Conservation (phyloP, 2,329 filamentous ascomycete genomes). For the Arthrinium phaeospermum region DNA sequence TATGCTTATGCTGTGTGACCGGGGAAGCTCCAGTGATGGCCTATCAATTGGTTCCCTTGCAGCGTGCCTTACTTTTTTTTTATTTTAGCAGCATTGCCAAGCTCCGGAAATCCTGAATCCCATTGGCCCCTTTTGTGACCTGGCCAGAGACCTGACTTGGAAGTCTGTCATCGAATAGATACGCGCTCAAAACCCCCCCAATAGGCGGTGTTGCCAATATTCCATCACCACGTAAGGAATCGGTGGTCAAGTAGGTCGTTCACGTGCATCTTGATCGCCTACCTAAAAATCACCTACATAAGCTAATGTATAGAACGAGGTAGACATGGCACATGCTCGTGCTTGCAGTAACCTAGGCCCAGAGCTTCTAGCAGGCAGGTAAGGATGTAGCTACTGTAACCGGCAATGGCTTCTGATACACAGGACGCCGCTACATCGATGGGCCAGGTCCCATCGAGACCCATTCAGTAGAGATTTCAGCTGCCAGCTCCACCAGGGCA, state of each 20-base stretch:
- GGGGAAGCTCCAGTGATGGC: background rate
- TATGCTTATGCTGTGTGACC: constrained; percentile 7
- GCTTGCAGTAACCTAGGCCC: background rate
- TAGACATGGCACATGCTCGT: background rate
- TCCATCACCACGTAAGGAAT: background rate
- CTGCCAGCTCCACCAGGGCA: background rate
- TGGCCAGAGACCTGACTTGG: background rate
- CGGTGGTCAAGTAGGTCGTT: background rate
- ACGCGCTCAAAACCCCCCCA: background rate
- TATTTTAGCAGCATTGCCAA: constrained; percentile 11
- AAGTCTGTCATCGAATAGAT: constrained; percentile 6
- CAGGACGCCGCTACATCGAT: background rate
- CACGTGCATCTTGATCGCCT: background rate
- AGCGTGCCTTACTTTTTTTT: constrained; percentile 10
- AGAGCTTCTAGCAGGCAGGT: background rate
- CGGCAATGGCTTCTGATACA: constrained; percentile 6
- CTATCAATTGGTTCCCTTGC: constrained; percentile 5
- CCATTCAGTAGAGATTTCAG: constrained; percentile 3
- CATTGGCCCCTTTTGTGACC: constrained; percentile 5
- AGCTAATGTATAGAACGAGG: background rate
- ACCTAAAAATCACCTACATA: background rate
- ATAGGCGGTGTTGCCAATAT: background rate
- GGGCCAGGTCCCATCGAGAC: background rate
- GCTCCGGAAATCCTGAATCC: background rate
- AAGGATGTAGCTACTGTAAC: constrained; percentile 1